Evolutionary conservation across 1,284 basidiomycete species (phyloP), one percentile per base, ranked within the genome.

Genomic region (Uromyces viciae-fabae): DNA sequence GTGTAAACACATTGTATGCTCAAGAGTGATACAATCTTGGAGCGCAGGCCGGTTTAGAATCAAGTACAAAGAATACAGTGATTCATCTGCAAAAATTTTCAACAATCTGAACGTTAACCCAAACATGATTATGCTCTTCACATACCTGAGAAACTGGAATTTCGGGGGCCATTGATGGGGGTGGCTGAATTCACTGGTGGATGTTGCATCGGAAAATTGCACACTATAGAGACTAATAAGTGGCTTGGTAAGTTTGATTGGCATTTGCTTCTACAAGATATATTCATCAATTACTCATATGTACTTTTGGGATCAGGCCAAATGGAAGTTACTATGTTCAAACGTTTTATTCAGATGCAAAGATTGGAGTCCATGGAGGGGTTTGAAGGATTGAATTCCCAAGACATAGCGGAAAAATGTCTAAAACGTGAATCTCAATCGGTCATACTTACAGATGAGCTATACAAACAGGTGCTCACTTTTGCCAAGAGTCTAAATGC

Each of bases 101-200:
- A 25, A 31, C 14, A 11, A 22, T 9, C 17, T 60, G 14, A 68
- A 17, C 19, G 38, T 68, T 9, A 31, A 28, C 33, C 64, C 9
- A 68, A 68, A 14, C 64, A 68, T 33, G 19, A 68, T 68, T 68
- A 68, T 25, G 22, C 64, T 11, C 31, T 68, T 11, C 64, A 68
- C 25, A 9, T 68, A 19, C 19, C 25, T 17, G 25, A 36, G 22
- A 8, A 38, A 42, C 28, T 68, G 15, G 64, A 36, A 38, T 25
- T 8, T 17, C 38, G 64, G 64, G 64, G 64, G 11, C 64, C 64
- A 11, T 11, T 68, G 15, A 22, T 28, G 64, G 17, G 31, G 17
- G 64, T 68, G 64, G 17, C 52, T 54, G 52, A 54, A 54, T 54
- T 54, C 17, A 25, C 52, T n/a, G 52, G 52, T 19, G 52, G 28